phyloP scores from a whole-genome alignment of 2,329 filamentous ascomycete genomes.

The Epichloe glyceriae region DNA sequence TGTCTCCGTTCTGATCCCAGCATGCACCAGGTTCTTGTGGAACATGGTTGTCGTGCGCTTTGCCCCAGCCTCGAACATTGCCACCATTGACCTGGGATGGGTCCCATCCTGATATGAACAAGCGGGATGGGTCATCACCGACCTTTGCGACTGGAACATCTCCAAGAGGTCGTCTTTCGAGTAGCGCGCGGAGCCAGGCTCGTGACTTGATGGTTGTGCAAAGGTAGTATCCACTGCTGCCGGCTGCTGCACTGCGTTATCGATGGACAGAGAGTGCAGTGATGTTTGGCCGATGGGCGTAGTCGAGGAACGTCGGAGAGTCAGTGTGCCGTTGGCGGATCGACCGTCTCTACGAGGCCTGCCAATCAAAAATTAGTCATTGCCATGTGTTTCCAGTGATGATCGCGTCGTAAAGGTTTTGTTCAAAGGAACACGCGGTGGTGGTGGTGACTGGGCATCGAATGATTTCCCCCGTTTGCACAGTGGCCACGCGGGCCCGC shows the following conservation, averaged over 20 bases:
- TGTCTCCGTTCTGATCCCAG: constrained; percentile 65
- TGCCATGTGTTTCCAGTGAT: background rate
- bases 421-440: background rate
- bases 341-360: constrained; percentile 48
- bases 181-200: constrained; percentile 46
- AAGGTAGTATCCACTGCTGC: constrained; percentile 20
- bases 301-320: constrained; percentile 50
- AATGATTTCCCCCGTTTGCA: background rate
- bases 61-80: constrained; percentile 58
- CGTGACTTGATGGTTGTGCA: constrained; percentile 18
- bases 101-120: constrained; percentile 70
- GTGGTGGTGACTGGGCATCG: background rate
- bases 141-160: constrained; percentile 47
- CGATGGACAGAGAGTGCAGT: constrained; percentile 23
- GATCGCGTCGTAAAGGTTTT: background rate
- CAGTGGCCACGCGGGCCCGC: background rate
- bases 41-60: constrained; percentile 58
- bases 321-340: constrained; percentile 48
- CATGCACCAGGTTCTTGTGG: constrained; percentile 80
- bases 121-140: constrained; percentile 41
- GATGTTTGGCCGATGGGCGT: constrained; percentile 35
- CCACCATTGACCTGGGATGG: constrained; percentile 57
- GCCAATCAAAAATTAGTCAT: background rate
- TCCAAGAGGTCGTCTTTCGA: constrained; percentile 67
- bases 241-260: constrained; percentile 27